Evolutionary conservation across 192 early-diverging fungal genomes (phyloP).

Genomic region (Coemansia sp.): DNA sequence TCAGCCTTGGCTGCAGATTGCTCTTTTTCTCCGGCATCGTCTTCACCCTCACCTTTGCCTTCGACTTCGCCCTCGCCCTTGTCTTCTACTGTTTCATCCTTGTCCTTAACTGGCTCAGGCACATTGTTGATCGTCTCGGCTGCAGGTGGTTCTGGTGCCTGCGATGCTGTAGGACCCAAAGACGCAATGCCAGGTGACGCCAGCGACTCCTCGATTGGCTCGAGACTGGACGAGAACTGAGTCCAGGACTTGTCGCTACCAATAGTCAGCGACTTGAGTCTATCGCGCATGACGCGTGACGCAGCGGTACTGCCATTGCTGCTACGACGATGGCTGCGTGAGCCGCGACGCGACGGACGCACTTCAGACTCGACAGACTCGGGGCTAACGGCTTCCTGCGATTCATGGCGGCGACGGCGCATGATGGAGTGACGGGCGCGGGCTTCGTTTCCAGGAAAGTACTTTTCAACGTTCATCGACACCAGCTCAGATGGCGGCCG

Average conservation of each 20-base stretch:
- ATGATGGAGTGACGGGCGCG: conserved; percentile 53
- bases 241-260: conserved; percentile 29
- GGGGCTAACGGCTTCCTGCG: conserved; percentile 15
- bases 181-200: conserved; percentile 13
- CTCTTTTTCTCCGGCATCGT: background rate
- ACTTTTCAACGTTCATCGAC: conserved; percentile 84
- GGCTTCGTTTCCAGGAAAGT: conserved; percentile 76
- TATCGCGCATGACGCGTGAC: conserved; percentile 27
- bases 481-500: conserved; percentile 92
- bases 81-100: no score
- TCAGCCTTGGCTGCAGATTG: no score
- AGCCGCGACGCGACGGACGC: conserved; percentile 28
- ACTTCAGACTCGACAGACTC: conserved; percentile 2
- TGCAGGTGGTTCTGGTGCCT: background rate
- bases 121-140: background rate
- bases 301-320: conserved; percentile 19
- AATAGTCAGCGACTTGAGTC: conserved; percentile 18
- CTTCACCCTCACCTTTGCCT: no score
- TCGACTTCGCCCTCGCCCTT: no score
- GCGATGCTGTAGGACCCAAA: no score
- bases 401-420: conserved; percentile 33
- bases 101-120: no score
- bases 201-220: conserved; percentile 39
- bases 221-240: conserved; percentile 27
- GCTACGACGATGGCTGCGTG: conserved; percentile 26